Percentiles rank a stretch among this genome's conserved stretches.
Evolutionary conservation across 441 rosid genomes (phyloP).

Genomic region (Euphorbia celastroides): DNA sequence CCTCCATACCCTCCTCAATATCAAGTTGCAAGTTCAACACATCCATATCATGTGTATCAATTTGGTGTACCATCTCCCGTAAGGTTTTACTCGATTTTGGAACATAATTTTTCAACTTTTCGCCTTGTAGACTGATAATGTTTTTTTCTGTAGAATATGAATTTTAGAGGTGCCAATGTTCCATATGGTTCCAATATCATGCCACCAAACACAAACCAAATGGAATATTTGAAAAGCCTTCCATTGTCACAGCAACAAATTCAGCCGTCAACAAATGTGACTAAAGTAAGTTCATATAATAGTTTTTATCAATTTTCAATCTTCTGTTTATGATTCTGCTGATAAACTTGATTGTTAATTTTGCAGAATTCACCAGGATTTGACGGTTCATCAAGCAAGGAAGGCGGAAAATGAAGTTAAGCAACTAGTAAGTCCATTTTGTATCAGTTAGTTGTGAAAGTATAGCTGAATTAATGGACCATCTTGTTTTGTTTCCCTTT

Average conservation of each 20-base stretch:
- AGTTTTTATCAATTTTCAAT: no score
- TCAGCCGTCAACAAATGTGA: neutral
- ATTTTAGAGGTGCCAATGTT: neutral
- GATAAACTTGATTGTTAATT: no score
- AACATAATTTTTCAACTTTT: no score
- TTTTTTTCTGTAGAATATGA: neutral
- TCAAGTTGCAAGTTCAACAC: neutral
- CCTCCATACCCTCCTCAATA: neutral
- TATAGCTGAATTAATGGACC: no score
- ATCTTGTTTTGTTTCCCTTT: no score
- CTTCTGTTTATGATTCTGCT: no score
- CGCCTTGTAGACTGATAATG: neutral
- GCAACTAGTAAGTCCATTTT: no score
- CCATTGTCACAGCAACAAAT: neutral
- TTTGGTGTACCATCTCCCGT: neutral
- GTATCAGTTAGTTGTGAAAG: no score
- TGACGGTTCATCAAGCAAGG: neutral
- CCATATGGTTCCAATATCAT: neutral
- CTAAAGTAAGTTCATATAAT: neutral
- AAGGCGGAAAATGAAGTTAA: neutral
- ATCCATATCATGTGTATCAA: neutral
- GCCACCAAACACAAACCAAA: neutral
- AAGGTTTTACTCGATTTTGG: neutral
- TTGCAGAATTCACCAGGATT: neutral
- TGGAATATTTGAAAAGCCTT: neutral